Evolutionary conservation across 2,329 filamentous ascomycete species (phyloP).

Genomic region (Orbilia brochopaga): DNA sequence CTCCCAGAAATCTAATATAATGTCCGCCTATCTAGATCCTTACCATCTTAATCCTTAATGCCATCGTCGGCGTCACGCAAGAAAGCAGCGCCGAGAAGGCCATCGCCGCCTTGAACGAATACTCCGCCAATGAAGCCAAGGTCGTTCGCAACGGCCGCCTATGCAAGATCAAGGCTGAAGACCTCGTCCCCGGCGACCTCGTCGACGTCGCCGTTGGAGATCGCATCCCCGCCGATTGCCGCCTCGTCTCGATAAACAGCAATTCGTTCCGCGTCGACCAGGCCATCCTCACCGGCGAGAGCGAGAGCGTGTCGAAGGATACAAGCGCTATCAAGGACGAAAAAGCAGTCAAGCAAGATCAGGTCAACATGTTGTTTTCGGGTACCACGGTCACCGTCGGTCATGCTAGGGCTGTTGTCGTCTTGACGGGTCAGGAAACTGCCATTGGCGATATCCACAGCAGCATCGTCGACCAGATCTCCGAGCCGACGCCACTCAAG

Average conservation of each 20-base stretch:
- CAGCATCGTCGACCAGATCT: conserved; percentile 97
- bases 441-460: conserved; percentile 99
- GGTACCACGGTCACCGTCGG: conserved; percentile 96
- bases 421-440: conserved; percentile 84
- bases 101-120: conserved; percentile 96
- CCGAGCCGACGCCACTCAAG: conserved; percentile 93
- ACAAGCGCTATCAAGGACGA: conserved; percentile 71
- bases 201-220: conserved; percentile 87
- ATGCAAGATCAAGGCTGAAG: conserved; percentile 88
- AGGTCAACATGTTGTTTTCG: conserved; percentile 97
- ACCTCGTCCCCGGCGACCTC: conserved; percentile 92
- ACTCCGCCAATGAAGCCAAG: conserved; percentile 97
- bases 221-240: conserved; percentile 92
- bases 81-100: conserved; percentile 98
- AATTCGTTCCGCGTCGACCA: conserved; percentile 98
- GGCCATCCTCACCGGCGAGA: conserved; percentile 95
- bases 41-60: conserved; percentile 94
- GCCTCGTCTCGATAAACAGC: conserved; percentile 86
- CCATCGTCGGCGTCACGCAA: conserved; percentile 95
- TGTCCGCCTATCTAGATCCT: conserved; percentile 71
- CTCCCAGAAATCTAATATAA: not conserved
- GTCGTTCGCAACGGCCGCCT: conserved; percentile 84
- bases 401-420: conserved; percentile 87
- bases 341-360: conserved; percentile 93
- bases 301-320: conserved; percentile 93